Evolutionary conservation across 805 yeast genomes (phyloP), one percentile per base, ranked within the genome.

Genomic region (Blastobotrys terrestris): DNA sequence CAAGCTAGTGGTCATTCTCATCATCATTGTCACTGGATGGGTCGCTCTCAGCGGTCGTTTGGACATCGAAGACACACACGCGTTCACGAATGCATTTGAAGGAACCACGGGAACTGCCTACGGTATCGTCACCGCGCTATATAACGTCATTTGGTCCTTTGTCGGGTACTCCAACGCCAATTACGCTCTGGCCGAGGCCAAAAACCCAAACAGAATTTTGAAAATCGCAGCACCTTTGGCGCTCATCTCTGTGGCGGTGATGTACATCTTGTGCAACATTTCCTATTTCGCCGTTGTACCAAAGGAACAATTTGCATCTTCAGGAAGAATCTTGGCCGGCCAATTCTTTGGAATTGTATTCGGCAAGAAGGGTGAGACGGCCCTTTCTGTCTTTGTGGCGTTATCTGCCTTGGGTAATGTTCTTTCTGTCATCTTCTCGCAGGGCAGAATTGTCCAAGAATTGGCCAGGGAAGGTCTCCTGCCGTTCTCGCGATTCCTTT

Each of bases 121-220:
- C 54, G 83, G 81, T n/a, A 76, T 75, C 54, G 71, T 67, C 48
- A 66, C 82, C 60, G 90, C 94, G 4, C 74, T 87, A 52, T 86
- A 85, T 72, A 85, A 85, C 63, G 87, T 87, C 53, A 86, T 87
- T 63, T 87, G 92, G 92, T 84, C 92, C 1, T 87, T 81, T 61
- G 80, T 85, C 60, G 95, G 95, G 49, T 87, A 86, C 66, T 83
- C 91, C 41, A 87, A 87, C 64, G 91, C 84, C 50, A 86, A 87
- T 69, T 86, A 87, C 62, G 92, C 94, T 3, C 74, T 86, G 47
- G 87, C 90, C 62, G 95, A 87, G 70, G 80, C 82, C 48, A 83
- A 79, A 65, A 77, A 87, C 66, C 94, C 95, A 1, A 78, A 79
- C 46, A 78, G 79, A 61, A 82, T 87, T 48, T 77, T 85, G 65